phyloP scores from a whole-genome alignment of 352 stramenopile species.

The Pythium monospermum region DNA sequence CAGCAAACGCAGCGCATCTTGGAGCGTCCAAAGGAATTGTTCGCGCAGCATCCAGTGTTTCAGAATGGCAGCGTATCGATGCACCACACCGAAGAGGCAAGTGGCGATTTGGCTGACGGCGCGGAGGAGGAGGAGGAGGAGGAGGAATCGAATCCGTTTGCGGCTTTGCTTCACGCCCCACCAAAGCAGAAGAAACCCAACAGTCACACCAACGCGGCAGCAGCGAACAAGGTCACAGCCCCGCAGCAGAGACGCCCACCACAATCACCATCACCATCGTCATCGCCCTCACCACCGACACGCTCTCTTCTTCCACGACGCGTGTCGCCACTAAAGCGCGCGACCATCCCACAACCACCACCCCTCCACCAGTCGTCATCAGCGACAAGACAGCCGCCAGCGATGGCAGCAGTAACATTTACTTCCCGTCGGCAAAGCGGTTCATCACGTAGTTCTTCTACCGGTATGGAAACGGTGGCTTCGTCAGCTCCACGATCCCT shows the following conservation, averaged over 20 bases:
- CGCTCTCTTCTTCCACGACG: neutral
- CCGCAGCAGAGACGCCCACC: neutral
- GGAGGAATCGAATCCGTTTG: conserved; percentile 58
- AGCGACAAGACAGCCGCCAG: too few relatives aligned
- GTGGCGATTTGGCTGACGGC: too few relatives aligned
- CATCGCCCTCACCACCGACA: neutral
- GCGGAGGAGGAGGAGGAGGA: conserved; percentile 21
- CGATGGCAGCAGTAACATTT: too few relatives aligned
- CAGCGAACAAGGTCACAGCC: neutral
- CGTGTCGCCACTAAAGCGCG: neutral
- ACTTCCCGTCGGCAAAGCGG: too few relatives aligned
- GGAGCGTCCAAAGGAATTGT: conserved; percentile 35
- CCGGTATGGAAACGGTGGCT: conserved; percentile 13
- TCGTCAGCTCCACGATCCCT: conserved; percentile 6
- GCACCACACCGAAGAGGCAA: conserved; percentile 17
- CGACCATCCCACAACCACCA: neutral
- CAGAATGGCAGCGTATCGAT: neutral
- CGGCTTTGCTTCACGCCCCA: conserved; percentile 37
- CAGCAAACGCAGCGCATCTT: conserved; percentile 14
- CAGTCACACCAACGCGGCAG: neutral
- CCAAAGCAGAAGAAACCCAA: neutral
- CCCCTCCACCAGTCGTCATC: neutral
- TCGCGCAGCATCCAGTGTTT: conserved; percentile 26
- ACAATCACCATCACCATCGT: neutral
- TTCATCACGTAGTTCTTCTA: too few relatives aligned